Evolutionary conservation across 2,329 filamentous ascomycete species (phyloP), one percentile per base, ranked within the genome.

Genomic region (Cladobotryum protrusum): DNA sequence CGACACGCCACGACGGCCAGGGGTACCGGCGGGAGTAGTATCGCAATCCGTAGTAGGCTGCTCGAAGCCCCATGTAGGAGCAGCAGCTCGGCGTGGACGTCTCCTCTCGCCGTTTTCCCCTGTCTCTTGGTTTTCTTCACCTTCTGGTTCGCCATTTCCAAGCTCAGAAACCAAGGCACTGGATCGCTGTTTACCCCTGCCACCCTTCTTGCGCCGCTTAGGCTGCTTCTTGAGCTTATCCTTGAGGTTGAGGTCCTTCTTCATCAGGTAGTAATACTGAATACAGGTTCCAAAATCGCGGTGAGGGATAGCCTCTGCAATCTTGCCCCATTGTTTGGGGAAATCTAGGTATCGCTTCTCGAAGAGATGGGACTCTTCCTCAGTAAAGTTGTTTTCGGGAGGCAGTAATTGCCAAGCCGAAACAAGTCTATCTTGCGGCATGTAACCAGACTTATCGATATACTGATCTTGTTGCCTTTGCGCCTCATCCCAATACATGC

Each of bases 261-360:
- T 93, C 63, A 85, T 87, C 54, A 87, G 76, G 66, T 93, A 93
- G 67, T 93, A 93, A 66, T 91, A 89, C 62, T 89, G 85, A 58
- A 93, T 93, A 66, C 86, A 89, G 43, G 87, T 81, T 56, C 86
- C 85, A 66, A 89, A 90, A 59, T 87, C 83, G 19, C 87, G 81
- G 29, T 78, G 75, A 1, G 79, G 77, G 5, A 92, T 70, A 19
- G 76, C 75, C 52, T 86, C 81, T 5, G 87, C 85, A 51, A 93
- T 83, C 58, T 81, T 83, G 50, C 86, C 86, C 86, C 87, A 93
- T 61, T 90, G 87, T 73, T 93, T 93, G 0, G 87, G 86, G 51
- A 79, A 80, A 54, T 89, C 85, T 45, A 87, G 75, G 60, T 89
- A 92, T 11, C 81, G 77, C 57, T 85, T 83, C 57, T 90, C 85